phyloP scores from a whole-genome alignment of 331 rosid species.

The Pyrus hybrid region DNA sequence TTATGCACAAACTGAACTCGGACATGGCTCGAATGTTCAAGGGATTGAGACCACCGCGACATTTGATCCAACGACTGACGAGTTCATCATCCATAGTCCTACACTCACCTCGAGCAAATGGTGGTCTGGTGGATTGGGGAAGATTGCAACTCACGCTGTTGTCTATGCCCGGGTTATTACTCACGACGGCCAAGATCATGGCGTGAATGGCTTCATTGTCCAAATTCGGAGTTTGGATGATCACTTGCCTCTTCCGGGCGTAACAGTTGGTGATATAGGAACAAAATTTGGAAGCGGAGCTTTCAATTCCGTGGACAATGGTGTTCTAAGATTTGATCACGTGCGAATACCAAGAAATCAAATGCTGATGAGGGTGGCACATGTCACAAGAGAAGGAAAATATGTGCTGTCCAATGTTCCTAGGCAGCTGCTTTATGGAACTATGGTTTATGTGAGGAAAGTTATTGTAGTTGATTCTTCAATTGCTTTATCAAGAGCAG shows the following conservation, averaged over 20 bases:
- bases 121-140: constrained; percentile 99
- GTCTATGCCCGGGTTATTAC: constrained; percentile 74
- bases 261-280: constrained; percentile 84
- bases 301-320: constrained; percentile 80
- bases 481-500: constrained; percentile 76
- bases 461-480: constrained; percentile 78
- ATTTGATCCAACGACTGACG: constrained; percentile 69
- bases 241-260: constrained; percentile 75
- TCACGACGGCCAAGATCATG: constrained; percentile 48
- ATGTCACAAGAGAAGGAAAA: constrained; percentile 86
- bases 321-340: constrained; percentile 62
- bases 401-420: constrained; percentile 69
- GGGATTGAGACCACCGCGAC: constrained; percentile 95
- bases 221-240: constrained; percentile 88
- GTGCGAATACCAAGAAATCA: constrained; percentile 81
- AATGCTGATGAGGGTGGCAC: constrained; percentile 90
- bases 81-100: constrained; percentile 82
- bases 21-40: constrained; percentile 92
- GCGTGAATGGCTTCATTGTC: constrained; percentile 80
- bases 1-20: constrained; percentile 98
- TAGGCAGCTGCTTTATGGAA: constrained; percentile 75
- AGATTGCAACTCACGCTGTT: constrained; percentile 74
- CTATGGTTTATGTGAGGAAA: constrained; percentile 83
- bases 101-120: constrained; percentile 90
- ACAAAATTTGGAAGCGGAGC: constrained; percentile 85